Evolutionary conservation across 2,329 filamentous ascomycete species (phyloP).

Genomic region (Xylaria polymorpha): DNA sequence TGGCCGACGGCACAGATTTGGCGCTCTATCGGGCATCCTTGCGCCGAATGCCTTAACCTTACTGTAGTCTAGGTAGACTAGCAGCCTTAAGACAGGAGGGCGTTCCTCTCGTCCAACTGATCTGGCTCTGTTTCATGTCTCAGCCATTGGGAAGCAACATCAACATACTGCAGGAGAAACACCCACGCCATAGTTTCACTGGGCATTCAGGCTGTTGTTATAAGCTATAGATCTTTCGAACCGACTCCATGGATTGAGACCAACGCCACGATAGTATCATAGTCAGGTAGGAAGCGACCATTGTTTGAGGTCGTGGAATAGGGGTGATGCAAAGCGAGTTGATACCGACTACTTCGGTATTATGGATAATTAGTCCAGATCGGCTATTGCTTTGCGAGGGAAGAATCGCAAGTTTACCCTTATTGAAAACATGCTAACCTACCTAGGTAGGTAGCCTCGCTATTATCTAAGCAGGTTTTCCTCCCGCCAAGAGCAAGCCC

Average conservation of each 20-base stretch:
- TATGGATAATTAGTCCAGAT: conserved; percentile 5
- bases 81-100: not conserved
- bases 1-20: not conserved
- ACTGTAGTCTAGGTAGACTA: not conserved
- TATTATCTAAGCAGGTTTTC: conserved; percentile 38
- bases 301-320: not conserved
- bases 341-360: not conserved
- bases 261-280: not conserved
- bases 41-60: not conserved
- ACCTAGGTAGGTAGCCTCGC: not conserved
- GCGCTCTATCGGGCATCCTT: conserved; percentile 7
- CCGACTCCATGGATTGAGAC: not conserved
- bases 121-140: conserved; percentile 32
- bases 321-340: not conserved
- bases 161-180: conserved; percentile 19
- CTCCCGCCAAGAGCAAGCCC: conserved; percentile 14
- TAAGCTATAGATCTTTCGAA: not conserved
- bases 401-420: not conserved
- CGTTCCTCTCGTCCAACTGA: not conserved
- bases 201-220: conserved; percentile 5
- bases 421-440: not conserved
- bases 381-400: not conserved
- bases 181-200: conserved; percentile 28
- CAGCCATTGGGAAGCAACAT: conserved; percentile 31
- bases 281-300: not conserved